Evolutionary conservation across 225 moss, liverwort and hornwort genomes (phyloP).

Genomic region (Physcomitrium patens): DNA sequence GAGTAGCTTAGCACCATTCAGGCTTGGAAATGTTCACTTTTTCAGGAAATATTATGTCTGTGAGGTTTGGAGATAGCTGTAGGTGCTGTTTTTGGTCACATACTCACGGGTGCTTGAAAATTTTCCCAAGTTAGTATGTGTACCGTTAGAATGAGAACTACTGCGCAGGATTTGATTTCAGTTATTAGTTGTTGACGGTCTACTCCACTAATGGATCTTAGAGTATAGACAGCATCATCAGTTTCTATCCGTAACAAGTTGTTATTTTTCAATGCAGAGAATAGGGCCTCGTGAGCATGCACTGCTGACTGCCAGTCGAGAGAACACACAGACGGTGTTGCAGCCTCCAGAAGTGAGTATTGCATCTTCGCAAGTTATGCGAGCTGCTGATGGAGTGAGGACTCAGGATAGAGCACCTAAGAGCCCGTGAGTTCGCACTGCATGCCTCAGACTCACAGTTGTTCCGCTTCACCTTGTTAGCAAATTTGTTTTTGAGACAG

Average conservation of each 20-base stretch:
- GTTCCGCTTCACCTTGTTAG: constrained; percentile 63
- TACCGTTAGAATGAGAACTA: neutral
- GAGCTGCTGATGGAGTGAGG: constrained; percentile 46
- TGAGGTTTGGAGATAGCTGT: neutral
- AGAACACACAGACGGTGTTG: constrained; percentile 52
- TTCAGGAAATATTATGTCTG: neutral
- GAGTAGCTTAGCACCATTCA: neutral
- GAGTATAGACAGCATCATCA: neutral
- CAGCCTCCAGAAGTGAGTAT: constrained; percentile 55
- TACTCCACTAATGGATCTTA: neutral
- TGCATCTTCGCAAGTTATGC: constrained; percentile 41
- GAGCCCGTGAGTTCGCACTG: constrained; percentile 75
- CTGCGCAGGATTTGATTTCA: neutral
- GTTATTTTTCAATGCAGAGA: constrained; percentile 64
- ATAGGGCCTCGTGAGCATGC: constrained; percentile 57
- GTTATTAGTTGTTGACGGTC: neutral
- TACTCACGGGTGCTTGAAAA: neutral
- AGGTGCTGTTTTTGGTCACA: constrained; percentile 6
- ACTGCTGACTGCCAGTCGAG: constrained; percentile 57
- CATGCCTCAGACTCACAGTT: constrained; percentile 53
- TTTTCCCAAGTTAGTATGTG: constrained; percentile 14
- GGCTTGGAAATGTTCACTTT: neutral
- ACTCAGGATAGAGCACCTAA: constrained; percentile 54
- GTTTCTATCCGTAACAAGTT: constrained; percentile 50
- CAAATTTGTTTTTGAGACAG: constrained; percentile 40